Evolutionary conservation across 306 rosid genomes (phyloP), one percentile per base, ranked within the genome.

Genomic region (Medicago ruthenica): DNA sequence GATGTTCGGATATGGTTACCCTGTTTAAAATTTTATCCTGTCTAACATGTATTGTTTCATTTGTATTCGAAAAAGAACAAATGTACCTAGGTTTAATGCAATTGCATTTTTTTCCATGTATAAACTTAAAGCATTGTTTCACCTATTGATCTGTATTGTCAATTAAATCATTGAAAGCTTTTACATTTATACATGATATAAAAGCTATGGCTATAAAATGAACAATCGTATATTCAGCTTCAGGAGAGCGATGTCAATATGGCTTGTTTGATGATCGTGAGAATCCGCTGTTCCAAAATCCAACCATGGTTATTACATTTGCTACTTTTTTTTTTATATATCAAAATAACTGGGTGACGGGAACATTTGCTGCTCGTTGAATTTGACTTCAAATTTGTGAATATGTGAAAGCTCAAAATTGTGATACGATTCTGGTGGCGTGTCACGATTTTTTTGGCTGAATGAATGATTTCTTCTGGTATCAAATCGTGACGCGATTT

Each of bases 81-180:
- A 67, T 65, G 14, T 68, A 59, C 80, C 14, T 84, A 84, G 87
- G 71, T 76, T 80, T 78, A 83, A 71, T 86, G 83, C 80, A 82
- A 80, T 71, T 73, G 44, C 75, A 47, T 31, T 31, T 36, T 66
- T 71, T 8, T 41, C 50, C 63, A 3, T 58, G 82, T 79, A 79
- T 64, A 75, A 71, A 71, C 74, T 42, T 11, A 79, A 70, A 74
- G 39, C 24, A 24, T 62, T 73, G 60, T 71, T 69, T 65, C 36
- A 41, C 37, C 70, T 11, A 48, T 58, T 81, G 67, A 47, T 74
- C 67, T 66, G 48, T 36, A 54, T 22, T 74, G 60, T 51, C 67
- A 36, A 67, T 51, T 70, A 60, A 73, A 39, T 67, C 60, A 5
- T 65, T 48, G 68, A 48, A 82, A 9, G 45, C 6, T 65, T 82